Evolutionary conservation across 2,329 filamentous ascomycete genomes (phyloP), one percentile per base, ranked within the genome.

Genomic region (Chaetomium strumarium): DNA sequence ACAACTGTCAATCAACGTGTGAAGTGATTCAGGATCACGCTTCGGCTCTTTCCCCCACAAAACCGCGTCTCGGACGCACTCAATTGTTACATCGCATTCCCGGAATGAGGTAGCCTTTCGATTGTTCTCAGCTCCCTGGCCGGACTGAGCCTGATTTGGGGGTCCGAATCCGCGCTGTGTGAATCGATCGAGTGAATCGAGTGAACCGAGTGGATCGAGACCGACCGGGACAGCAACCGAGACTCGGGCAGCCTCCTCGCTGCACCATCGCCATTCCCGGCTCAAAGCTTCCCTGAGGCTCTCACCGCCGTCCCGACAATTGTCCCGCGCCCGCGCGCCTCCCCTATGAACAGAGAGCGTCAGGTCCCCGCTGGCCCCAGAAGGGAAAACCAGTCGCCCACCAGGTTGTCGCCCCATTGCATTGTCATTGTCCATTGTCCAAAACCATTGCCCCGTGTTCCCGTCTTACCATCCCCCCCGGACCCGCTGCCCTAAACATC

Each of bases 61-160:
- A 38, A 37, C 46, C 49, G 54, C 56, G 53, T 51, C 47, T 52
- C 53, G 52, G 58, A 54, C 60, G 55, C 56, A 52, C 46, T 59
- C 59, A 57, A 60, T 49, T 48, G 38, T 31, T 53, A 37, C 56
- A 48, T 46, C 58, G 57, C 55, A 41, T 51, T 46, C 40, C 63
- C 76, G 77, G 75, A 76, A 81, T 81, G 78, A 75, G 77, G 78
- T 80, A 80, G 75, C 71, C 69, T 66, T 66, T 68, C 72, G 70
- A 69, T 70, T 72, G 70, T 67, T 69, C 77, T 80, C 78, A 80
- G 77, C 73, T 80, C 77, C 78, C 72, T 78, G 70, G 74, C 73
- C 70, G 78, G 78, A 81, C 78, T 80, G 77, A 77, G 76, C 69
- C 57, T 39, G 49, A 51, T n/a, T 44, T 9, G 31, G 46, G 55